These are phyloP conservation scores for Aspergillus calidoustus DNA, from an alignment of 2,329 filamentous ascomycete genomes.

Conservation along the genomic window DNA sequence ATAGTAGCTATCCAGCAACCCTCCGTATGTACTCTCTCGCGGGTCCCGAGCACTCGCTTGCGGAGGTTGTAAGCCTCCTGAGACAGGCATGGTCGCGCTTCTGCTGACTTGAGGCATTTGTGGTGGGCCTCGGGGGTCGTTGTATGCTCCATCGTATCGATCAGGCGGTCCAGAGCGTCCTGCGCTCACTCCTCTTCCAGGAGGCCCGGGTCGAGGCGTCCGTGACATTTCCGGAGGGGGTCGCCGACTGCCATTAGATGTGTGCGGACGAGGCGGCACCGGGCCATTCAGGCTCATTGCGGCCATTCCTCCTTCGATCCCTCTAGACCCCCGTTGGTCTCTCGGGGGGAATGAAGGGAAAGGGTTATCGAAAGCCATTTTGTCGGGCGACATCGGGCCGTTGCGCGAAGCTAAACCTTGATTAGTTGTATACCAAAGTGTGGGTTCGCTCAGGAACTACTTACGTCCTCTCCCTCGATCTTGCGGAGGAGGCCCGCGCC, in stretches of 20 bases:
- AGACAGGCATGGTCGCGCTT: slow-evolving; percentile 45
- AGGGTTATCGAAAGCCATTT: slow-evolving; percentile 53
- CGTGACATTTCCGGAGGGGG: slow-evolving; percentile 37
- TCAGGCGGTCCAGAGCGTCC: slow-evolving; percentile 26
- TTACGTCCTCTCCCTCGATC: slow-evolving; percentile 41
- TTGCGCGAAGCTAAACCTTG: slow-evolving; percentile 32
- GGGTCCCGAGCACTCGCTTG: slow-evolving; percentile 41
- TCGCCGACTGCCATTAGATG: slow-evolving; percentile 36
- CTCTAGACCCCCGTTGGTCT: slow-evolving; percentile 33
- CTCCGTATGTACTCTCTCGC: slow-evolving; percentile 36
- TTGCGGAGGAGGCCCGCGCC: slow-evolving; percentile 35
- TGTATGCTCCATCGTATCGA: slow-evolving; percentile 32
- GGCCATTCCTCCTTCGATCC: slow-evolving; percentile 45
- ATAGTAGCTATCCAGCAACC: slow-evolving; percentile 56
- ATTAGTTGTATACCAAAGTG: not conserved
- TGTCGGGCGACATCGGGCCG: slow-evolving; percentile 43
- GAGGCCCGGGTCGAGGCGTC: slow-evolving; percentile 31
- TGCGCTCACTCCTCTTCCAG: slow-evolving; percentile 33
- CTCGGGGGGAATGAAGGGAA: slow-evolving; percentile 50
- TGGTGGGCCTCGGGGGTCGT: slow-evolving; percentile 31
- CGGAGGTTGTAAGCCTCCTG: slow-evolving; percentile 37
- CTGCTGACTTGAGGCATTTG: slow-evolving; percentile 37
- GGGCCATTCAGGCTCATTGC: slow-evolving; percentile 44
- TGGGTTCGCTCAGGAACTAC: slow-evolving; percentile 20
- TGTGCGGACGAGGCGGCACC: slow-evolving; percentile 42